phyloP scores from a whole-genome alignment of 2,329 filamentous ascomycete genomes.

The Colletotrichum sp. region DNA sequence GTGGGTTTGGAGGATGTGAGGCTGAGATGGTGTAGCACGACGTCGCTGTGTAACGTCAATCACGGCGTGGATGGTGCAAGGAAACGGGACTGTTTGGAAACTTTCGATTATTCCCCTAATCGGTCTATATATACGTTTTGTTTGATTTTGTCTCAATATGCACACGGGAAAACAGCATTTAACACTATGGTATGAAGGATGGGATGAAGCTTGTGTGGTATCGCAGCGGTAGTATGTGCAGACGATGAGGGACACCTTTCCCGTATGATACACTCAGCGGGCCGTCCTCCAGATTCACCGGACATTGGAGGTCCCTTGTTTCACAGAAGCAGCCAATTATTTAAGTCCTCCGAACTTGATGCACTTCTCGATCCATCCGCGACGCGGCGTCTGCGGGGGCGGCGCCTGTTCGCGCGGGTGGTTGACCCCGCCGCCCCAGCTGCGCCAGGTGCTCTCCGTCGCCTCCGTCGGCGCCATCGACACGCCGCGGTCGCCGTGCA shows the following conservation, averaged over 20 bases:
- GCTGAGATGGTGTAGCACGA: not conserved
- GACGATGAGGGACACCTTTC: not conserved
- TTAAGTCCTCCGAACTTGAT: conserved; percentile 19
- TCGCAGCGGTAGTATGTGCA: not conserved
- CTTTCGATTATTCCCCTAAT: not conserved
- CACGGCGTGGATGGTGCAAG: not conserved
- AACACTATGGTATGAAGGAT: conserved; percentile 1
- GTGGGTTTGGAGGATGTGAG: not conserved
- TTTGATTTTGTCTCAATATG: conserved; percentile 3
- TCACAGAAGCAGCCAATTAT: not conserved
- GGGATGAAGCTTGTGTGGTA: not conserved
- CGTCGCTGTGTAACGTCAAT: not conserved
- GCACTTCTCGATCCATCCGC: conserved; percentile 19
- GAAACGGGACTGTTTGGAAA: not conserved
- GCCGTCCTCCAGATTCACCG: not conserved
- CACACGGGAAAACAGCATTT: conserved; percentile 8
- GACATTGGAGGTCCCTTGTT: not conserved
- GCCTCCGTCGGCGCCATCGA: conserved; percentile 19
- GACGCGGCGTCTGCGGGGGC: not conserved
- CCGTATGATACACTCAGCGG: not conserved
- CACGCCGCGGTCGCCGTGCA: conserved; percentile 7
- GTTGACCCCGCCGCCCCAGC: conserved; percentile 14
- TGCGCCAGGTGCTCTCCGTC: conserved; percentile 21
- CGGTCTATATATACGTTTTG: not conserved
- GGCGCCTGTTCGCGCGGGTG: conserved; percentile 2